Evolutionary conservation across 164 flowering plant species (phyloP).

Genomic region (Umbilicus rupestris): DNA sequence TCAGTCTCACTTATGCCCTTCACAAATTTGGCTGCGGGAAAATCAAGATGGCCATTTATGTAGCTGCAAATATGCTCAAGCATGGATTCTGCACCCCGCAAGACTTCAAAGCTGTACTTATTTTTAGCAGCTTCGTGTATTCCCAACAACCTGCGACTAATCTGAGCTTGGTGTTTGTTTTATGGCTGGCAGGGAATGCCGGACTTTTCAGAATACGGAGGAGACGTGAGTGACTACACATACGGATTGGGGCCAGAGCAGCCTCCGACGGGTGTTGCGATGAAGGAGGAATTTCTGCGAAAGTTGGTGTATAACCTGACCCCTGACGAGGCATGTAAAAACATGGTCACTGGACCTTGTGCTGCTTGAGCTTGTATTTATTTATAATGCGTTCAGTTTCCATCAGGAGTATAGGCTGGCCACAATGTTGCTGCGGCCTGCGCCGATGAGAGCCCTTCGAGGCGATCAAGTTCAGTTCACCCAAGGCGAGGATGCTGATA

Average conservation of each 20-base stretch:
- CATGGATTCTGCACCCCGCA: slow-evolving; percentile 13
- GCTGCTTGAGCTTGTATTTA: not conserved
- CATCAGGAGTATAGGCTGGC: slow-evolving; percentile 13
- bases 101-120: slow-evolving; percentile 16
- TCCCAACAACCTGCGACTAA: no score
- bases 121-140: no score
- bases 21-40: slow-evolving; percentile 11
- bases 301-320: slow-evolving; percentile 14
- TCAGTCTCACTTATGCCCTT: slow-evolving; percentile 19
- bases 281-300: slow-evolving; percentile 19
- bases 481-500: slow-evolving; percentile 6
- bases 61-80: slow-evolving; percentile 22
- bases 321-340: slow-evolving; percentile 19
- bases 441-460: slow-evolving; percentile 7
- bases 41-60: slow-evolving; percentile 16
- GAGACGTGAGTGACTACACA: slow-evolving; percentile 10
- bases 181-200: slow-evolving; percentile 13
- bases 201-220: slow-evolving; percentile 16
- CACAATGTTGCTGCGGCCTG: slow-evolving; percentile 12
- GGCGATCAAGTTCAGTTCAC: slow-evolving; percentile 4
- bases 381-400: not conserved
- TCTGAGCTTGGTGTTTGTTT: not conserved
- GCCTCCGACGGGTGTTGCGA: slow-evolving; percentile 21
- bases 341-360: not conserved
- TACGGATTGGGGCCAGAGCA: slow-evolving; percentile 22